Evolutionary conservation across 257 asterid genomes (phyloP), one percentile per base, ranked within the genome.

Genomic region (Thymus mandschuricus): DNA sequence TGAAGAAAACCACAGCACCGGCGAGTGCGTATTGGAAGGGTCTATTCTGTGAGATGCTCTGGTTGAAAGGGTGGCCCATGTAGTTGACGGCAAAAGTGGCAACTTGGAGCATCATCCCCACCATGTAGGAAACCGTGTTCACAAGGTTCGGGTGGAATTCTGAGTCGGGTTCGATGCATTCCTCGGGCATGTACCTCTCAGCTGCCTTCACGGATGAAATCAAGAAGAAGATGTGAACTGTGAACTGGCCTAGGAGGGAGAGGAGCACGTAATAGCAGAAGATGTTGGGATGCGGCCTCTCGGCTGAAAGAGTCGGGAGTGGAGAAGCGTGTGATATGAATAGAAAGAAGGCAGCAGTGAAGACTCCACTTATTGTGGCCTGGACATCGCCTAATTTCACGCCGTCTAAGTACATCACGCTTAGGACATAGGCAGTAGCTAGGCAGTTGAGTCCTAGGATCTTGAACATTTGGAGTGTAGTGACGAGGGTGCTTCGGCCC

Each of bases 381-480:
- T 94, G 99, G 49, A 91, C 84, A 59, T 94, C 99, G 0, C 97
- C 99, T 75, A 94, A 70, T 78, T 94, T 94, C 75, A 94, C 99
- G 30, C 99, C 99, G 40, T 94, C 99, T 11, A 94, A 78, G 82
- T 94, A 77, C 99, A 94, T 94, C 12, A 94, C 99, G 31, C 99
- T 94, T 70, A 94, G 83, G 45, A 94, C 99, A 10, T 94, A 91
- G 66, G 99, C 99, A 3, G 99, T 94, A 1, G 99, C 99, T 3
- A 94, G 95, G 80, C 99, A 94, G 86, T 94, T 94, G 10, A 94
- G 97, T 29, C 99, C 99, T 3, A 94, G 96, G 6, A 94, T 94
- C 86, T 94, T 94, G 87, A 94, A 94, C 99, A 94, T 94, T 77
- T 94, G 99, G 64, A 94, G 99, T 28, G 99, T 94, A 27, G 99